Evolutionary conservation across 164 flowering plant species (phyloP).

Genomic region (Chloranthus sessilifolius): DNA sequence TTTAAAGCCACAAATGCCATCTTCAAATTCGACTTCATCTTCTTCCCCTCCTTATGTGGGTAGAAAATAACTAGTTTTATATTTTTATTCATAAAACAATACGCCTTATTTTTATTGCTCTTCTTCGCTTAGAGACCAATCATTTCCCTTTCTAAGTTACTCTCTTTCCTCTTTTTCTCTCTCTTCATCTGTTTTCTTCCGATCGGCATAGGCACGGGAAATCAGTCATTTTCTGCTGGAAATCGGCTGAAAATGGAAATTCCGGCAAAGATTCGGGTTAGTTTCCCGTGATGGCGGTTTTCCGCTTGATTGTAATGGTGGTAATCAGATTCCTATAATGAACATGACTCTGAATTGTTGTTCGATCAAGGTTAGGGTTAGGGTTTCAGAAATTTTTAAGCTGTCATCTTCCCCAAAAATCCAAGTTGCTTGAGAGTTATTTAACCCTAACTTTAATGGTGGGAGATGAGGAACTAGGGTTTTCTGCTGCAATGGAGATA

Average conservation of each 20-base stretch:
- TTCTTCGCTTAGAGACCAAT: slow-evolving; percentile 42
- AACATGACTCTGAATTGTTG: slow-evolving; percentile 38
- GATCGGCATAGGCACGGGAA: slow-evolving; percentile 7
- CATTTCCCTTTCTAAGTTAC: slow-evolving; percentile 8
- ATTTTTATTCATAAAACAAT: slow-evolving; percentile 29
- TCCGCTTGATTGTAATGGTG: slow-evolving; percentile 44
- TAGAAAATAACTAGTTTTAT: slow-evolving; percentile 10
- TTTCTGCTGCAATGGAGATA: too few species aligned
- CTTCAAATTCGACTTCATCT: too few species aligned
- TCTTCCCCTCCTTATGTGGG: neutral
- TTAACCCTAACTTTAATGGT: too few species aligned
- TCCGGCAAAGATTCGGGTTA: slow-evolving; percentile 16
- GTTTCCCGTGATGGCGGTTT: slow-evolving; percentile 22
- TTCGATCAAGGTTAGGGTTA: slow-evolving; percentile 47
- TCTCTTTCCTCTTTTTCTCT: slow-evolving; percentile 3
- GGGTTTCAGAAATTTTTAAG: neutral
- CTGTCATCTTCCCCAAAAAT: too few species aligned
- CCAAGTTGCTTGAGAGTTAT: too few species aligned
- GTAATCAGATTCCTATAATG: slow-evolving; percentile 42
- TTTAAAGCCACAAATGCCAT: too few species aligned
- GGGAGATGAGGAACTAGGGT: too few species aligned
- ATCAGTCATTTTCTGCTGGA: neutral
- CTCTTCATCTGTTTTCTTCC: slow-evolving; percentile 8
- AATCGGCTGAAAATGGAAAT: slow-evolving; percentile 15
- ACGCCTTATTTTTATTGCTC: slow-evolving; percentile 35